Percentiles rank a stretch among this genome's conserved stretches.
Conservation (phyloP, 78 protist genomes). For the Monosiga brevicollis region DNA sequence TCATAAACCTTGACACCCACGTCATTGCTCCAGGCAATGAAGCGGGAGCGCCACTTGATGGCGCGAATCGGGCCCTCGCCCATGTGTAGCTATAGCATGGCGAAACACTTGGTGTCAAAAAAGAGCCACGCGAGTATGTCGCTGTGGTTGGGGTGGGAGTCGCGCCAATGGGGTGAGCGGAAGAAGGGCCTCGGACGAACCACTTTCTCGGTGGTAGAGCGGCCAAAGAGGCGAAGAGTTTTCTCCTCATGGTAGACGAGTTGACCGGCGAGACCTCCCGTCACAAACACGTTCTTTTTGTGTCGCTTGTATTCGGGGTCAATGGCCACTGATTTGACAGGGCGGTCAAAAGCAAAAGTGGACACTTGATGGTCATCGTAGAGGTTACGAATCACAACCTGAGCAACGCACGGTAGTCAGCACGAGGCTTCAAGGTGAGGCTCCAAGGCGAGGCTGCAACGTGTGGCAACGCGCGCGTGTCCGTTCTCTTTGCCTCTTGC, state of each 20-base stretch:
- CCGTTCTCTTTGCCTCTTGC: too few species aligned
- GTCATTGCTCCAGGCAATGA: slow-evolving; percentile 87
- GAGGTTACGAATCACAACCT: not conserved
- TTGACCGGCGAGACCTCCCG: slow-evolving; percentile 77
- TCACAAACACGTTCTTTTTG: slow-evolving; percentile 46
- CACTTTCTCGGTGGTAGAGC: not conserved
- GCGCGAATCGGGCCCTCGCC: slow-evolving; percentile 71
- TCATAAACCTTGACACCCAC: slow-evolving; percentile 77
- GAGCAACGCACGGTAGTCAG: too few species aligned
- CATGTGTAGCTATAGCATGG: slow-evolving; percentile 46
- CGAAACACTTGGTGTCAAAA: too few species aligned
- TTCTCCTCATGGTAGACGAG: slow-evolving; percentile 48
- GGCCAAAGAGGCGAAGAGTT: not conserved
- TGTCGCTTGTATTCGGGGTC: slow-evolving; percentile 54
- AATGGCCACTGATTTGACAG: slow-evolving; percentile 53
- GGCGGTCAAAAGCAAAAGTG: not conserved
- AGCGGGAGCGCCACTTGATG: slow-evolving; percentile 55
- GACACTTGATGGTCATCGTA: not conserved
- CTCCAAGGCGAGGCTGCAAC: too few species aligned
- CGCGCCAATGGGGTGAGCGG: too few species aligned
- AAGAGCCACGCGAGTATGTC: too few species aligned
- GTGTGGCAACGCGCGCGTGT: too few species aligned
- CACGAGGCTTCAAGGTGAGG: too few species aligned
- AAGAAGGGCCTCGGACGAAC: not conserved
- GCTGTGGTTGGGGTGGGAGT: too few species aligned